phyloP scores from a whole-genome alignment of 2,329 filamentous ascomycete genomes.

The Neofusicoccum ribis region DNA sequence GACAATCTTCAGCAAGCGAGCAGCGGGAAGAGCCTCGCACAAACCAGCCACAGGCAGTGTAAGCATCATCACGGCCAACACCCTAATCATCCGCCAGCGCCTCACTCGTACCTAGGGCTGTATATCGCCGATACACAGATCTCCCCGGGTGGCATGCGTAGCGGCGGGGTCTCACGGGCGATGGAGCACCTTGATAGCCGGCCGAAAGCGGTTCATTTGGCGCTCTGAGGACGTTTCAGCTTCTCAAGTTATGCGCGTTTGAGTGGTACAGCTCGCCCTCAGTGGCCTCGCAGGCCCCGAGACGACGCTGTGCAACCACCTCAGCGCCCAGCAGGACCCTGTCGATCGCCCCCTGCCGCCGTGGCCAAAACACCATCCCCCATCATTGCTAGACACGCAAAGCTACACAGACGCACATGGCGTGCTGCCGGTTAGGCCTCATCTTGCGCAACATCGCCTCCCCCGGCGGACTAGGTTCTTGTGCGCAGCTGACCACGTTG shows the following conservation, averaged over 20 bases:
- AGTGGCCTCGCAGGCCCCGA: not conserved
- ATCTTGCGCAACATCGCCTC: slow-evolving; percentile 15
- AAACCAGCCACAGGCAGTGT: not conserved
- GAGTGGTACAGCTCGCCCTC: not conserved
- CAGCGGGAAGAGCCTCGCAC: not conserved
- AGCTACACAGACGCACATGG: slow-evolving; percentile 2
- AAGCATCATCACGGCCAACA: not conserved
- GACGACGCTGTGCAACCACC: not conserved
- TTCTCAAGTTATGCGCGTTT: not conserved
- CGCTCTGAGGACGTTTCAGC: slow-evolving; percentile 7
- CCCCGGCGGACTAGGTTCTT: slow-evolving; percentile 11
- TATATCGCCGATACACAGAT: not conserved
- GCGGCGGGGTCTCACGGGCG: not conserved
- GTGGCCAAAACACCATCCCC: not conserved
- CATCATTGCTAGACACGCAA: not conserved
- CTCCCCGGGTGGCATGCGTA: not conserved
- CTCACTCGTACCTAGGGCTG: slow-evolving; percentile 1
- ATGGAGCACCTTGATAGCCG: not conserved
- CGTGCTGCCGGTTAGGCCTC: not conserved
- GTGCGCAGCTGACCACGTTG: slow-evolving; percentile 22
- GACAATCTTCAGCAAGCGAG: slow-evolving; percentile 8
- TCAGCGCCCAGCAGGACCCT: slow-evolving; percentile 1
- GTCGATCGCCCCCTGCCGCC: slow-evolving; percentile 10
- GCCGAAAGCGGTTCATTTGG: slow-evolving; percentile 14
- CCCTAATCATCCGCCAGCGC: not conserved